A percentile compares a stretch with the other conserved stretches of the same genome.
phyloP scores from a whole-genome alignment of 345 rosid genomes.

The Linum usitatissimum region DNA sequence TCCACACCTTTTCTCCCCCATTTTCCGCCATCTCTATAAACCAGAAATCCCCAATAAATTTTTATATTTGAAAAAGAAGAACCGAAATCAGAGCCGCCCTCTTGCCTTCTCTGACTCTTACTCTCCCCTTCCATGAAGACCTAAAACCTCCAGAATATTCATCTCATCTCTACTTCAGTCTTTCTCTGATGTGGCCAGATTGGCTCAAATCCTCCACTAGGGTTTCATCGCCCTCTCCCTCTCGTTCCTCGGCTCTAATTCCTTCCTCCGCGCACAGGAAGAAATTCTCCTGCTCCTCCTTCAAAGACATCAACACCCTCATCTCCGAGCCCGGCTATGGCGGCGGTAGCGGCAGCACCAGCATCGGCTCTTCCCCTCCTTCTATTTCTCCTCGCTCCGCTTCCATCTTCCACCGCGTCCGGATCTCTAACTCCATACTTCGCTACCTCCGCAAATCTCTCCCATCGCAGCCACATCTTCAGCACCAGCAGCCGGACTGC shows the following conservation, averaged over 20 bases:
- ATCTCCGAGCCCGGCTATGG: neutral
- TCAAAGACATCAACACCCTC: conserved; percentile 2
- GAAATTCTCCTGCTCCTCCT: neutral
- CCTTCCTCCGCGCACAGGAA: neutral
- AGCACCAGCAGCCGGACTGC: neutral
- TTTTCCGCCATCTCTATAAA: too few species aligned
- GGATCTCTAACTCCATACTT: conserved; percentile 7
- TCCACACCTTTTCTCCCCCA: too few species aligned
- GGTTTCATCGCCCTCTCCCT: neutral
- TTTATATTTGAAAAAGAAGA: neutral
- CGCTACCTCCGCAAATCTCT: neutral
- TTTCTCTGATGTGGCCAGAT: conserved; percentile 8
- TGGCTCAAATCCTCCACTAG: neutral
- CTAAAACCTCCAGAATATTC: neutral
- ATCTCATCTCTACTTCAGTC: neutral
- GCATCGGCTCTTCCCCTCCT: neutral
- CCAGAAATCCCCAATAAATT: too few species aligned
- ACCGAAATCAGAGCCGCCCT: neutral
- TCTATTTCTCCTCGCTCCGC: neutral
- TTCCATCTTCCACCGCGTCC: conserved; percentile 8
- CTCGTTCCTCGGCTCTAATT: neutral
- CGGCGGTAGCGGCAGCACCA: neutral
- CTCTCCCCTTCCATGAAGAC: neutral
- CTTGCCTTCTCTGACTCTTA: too few species aligned
- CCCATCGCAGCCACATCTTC: conserved; percentile 6